phyloP scores from a whole-genome alignment of 495 filamentous ascomycete genomes.

The Lasiosphaeria miniovina region DNA sequence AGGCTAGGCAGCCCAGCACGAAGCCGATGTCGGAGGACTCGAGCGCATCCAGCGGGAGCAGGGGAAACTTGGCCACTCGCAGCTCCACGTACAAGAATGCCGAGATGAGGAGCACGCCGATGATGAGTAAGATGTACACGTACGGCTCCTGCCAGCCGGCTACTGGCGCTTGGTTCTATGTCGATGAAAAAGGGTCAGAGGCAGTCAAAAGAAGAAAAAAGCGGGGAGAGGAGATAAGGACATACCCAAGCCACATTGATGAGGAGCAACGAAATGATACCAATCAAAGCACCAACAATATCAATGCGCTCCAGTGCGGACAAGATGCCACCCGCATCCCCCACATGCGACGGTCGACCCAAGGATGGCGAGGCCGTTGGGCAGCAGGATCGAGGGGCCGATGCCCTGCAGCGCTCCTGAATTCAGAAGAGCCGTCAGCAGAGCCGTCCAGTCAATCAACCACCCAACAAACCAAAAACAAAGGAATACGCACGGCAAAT shows the following conservation, averaged over 20 bases:
- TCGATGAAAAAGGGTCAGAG: neutral
- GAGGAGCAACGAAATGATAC: slow-evolving; percentile 55
- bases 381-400: slow-evolving; percentile 58
- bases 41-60: slow-evolving; percentile 54
- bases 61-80: slow-evolving; percentile 40
- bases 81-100: slow-evolving; percentile 53
- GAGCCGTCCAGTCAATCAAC: neutral
- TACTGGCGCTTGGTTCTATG: slow-evolving; percentile 53
- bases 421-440: neutral
- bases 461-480: neutral
- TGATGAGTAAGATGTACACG: slow-evolving; percentile 52
- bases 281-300: slow-evolving; percentile 44
- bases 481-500: slow-evolving; percentile 33
- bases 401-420: slow-evolving; percentile 57
- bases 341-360: slow-evolving; percentile 38
- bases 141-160: slow-evolving; percentile 58
- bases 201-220: neutral
- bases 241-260: slow-evolving; percentile 53
- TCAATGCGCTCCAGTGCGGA: slow-evolving; percentile 42
- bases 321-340: slow-evolving; percentile 11
- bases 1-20: slow-evolving; percentile 52
- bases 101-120: slow-evolving; percentile 50
- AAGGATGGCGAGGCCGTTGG: slow-evolving; percentile 58
- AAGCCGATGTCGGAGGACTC: slow-evolving; percentile 47
- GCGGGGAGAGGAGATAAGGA: neutral